These are phyloP conservation scores for Sugiyamaella marilandica DNA, from an alignment of 805 yeast genomes.

Conservation along the genomic window DNA sequence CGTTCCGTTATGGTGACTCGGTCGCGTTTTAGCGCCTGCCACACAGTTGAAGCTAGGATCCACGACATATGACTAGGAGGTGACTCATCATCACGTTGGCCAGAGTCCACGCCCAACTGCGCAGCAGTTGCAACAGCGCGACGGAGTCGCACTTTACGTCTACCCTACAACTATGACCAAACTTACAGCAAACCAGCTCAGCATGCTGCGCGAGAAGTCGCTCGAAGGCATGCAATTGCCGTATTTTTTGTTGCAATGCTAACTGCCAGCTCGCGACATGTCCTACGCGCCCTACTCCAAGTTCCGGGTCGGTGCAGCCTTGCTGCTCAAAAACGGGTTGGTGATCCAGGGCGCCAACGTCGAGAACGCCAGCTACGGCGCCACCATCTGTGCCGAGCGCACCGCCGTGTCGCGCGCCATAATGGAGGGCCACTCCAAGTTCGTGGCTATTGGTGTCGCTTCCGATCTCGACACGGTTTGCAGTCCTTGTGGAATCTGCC, in stretches of 20 bases:
- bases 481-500: slow-evolving; percentile 91
- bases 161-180: background rate
- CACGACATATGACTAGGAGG: too few relatives aligned
- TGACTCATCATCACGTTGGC: too few relatives aligned
- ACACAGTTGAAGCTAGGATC: too few relatives aligned
- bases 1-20: too few relatives aligned
- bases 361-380: slow-evolving; percentile 89
- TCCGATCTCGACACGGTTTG: slow-evolving; percentile 55
- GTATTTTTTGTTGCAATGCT: background rate
- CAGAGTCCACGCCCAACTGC: too few relatives aligned
- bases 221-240: slow-evolving; percentile 1
- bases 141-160: too few relatives aligned
- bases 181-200: background rate
- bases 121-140: too few relatives aligned
- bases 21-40: too few relatives aligned
- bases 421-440: slow-evolving; percentile 31
- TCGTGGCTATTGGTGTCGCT: slow-evolving; percentile 62
- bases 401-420: slow-evolving; percentile 58
- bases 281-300: slow-evolving; percentile 72
- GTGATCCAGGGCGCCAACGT: slow-evolving; percentile 74
- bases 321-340: slow-evolving; percentile 49
- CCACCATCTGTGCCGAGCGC: slow-evolving; percentile 71
- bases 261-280: slow-evolving; percentile 39
- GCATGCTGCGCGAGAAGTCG: slow-evolving; percentile 15
- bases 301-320: slow-evolving; percentile 78